These are phyloP conservation scores for Solanum tacnaense DNA, from an alignment of 257 asterid genomes.

Conservation along the genomic window DNA sequence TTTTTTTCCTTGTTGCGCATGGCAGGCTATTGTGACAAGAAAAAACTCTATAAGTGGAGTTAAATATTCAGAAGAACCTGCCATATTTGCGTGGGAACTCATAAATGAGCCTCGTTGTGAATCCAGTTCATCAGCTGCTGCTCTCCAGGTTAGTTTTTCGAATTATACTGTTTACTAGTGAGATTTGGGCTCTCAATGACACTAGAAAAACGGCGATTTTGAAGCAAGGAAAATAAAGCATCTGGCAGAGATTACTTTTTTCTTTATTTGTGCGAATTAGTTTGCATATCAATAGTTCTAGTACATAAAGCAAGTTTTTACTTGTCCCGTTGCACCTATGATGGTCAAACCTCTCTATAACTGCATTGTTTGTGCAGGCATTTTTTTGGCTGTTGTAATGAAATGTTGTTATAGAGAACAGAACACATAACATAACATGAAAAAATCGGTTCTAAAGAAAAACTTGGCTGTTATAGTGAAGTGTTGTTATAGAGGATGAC, in stretches of 20 bases:
- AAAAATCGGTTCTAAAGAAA: background rate
- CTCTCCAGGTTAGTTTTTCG: conserved; percentile 31
- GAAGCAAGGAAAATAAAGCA: background rate
- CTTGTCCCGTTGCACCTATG: background rate
- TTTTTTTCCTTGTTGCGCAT: no score
- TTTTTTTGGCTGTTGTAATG: background rate
- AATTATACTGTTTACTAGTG: background rate
- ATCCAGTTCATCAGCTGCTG: conserved; percentile 29
- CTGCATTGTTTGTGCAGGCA: background rate
- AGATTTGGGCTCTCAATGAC: background rate
- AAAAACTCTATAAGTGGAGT: conserved; percentile 35
- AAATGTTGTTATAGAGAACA: background rate
- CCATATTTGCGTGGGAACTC: conserved; percentile 58
- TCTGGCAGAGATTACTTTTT: background rate
- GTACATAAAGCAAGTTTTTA: background rate
- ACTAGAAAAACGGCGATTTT: background rate
- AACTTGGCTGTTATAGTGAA: background rate
- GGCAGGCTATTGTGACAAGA: conserved; percentile 32
- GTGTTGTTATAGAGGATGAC: background rate
- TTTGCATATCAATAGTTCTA: background rate
- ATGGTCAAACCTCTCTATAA: background rate
- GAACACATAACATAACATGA: background rate
- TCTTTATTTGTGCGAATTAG: background rate
- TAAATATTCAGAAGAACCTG: conserved; percentile 36
- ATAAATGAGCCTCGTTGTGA: conserved; percentile 55